Evolutionary conservation across 768 basidiomycete species (phyloP).

Genomic region (Trametes cinnabarina): DNA sequence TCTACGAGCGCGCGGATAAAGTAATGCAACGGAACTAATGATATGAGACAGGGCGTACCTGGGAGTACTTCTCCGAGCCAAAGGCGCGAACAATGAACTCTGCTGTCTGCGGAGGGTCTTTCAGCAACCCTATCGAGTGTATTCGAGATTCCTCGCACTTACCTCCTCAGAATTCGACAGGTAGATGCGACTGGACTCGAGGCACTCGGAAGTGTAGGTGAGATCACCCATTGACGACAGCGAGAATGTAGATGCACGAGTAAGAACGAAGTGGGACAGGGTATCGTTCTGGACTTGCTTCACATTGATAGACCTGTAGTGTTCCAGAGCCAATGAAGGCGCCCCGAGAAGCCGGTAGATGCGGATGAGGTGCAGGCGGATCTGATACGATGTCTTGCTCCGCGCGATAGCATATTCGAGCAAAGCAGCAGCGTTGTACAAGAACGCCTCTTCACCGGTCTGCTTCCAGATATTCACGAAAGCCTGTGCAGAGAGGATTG

Average conservation of each 20-base stretch:
- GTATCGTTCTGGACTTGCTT: constrained; percentile 91
- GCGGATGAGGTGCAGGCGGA: constrained; percentile 72
- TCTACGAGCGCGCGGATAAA: constrained; percentile 39
- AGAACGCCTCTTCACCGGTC: constrained; percentile 50
- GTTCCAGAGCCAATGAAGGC: constrained; percentile 68
- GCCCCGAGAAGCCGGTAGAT: constrained; percentile 83
- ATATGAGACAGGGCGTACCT: constrained; percentile 41
- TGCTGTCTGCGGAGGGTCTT: constrained; percentile 50
- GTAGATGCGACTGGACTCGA: constrained; percentile 82
- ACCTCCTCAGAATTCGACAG: constrained; percentile 78
- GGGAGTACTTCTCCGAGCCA: constrained; percentile 77
- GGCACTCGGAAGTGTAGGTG: constrained; percentile 69
- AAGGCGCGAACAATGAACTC: constrained; percentile 83
- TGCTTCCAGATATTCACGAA: constrained; percentile 64
- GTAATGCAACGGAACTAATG: background rate
- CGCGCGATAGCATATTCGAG: constrained; percentile 69
- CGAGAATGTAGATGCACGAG: constrained; percentile 77
- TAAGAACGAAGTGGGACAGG: constrained; percentile 77
- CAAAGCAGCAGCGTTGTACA: constrained; percentile 62
- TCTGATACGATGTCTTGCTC: constrained; percentile 79
- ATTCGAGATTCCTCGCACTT: no score
- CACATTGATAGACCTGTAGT: constrained; percentile 73
- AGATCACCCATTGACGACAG: constrained; percentile 73
- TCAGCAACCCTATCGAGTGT: no score
- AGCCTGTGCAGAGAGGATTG: constrained; percentile 67